Evolutionary conservation across 2,329 filamentous ascomycete species (phyloP).

Genomic region (Laburnicola sp.): DNA sequence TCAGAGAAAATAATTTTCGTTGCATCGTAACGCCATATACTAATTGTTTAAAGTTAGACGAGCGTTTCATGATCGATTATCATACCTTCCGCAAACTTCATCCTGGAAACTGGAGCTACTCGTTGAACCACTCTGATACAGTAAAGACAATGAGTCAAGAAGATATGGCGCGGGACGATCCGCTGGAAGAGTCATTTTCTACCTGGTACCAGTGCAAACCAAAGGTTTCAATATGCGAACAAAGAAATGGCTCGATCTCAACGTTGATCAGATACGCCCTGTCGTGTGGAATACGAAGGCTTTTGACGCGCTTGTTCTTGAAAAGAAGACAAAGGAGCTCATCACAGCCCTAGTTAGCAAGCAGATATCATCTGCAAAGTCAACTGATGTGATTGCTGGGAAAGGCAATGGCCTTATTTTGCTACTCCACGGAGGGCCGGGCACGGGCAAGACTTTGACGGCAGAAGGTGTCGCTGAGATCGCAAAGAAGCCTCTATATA

Average conservation of each 20-base stretch:
- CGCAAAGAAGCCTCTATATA: slow-evolving; percentile 24
- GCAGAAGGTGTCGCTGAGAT: slow-evolving; percentile 12
- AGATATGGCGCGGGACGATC: slow-evolving; percentile 8
- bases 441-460: slow-evolving; percentile 27
- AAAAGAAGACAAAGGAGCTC: slow-evolving; percentile 55
- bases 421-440: slow-evolving; percentile 31
- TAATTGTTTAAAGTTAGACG: slow-evolving; percentile 7
- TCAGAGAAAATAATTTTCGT: not conserved
- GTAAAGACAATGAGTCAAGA: slow-evolving; percentile 3
- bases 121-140: not conserved
- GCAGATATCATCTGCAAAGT: slow-evolving; percentile 4
- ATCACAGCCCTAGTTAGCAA: slow-evolving; percentile 50
- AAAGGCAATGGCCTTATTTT: slow-evolving; percentile 37
- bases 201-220: slow-evolving; percentile 8
- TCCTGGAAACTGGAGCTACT: slow-evolving; percentile 2
- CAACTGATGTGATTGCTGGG: slow-evolving; percentile 51
- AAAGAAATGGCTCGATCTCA: slow-evolving; percentile 19
- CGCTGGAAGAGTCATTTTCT: slow-evolving; percentile 13
- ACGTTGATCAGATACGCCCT: slow-evolving; percentile 5
- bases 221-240: slow-evolving; percentile 15
- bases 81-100: slow-evolving; percentile 14
- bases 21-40: not conserved
- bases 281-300: slow-evolving; percentile 9
- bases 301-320: slow-evolving; percentile 42
- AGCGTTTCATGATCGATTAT: slow-evolving; percentile 18